Base-by-base conservation (phyloP, 345 rosid species). In the Linum lewisii region DNA sequence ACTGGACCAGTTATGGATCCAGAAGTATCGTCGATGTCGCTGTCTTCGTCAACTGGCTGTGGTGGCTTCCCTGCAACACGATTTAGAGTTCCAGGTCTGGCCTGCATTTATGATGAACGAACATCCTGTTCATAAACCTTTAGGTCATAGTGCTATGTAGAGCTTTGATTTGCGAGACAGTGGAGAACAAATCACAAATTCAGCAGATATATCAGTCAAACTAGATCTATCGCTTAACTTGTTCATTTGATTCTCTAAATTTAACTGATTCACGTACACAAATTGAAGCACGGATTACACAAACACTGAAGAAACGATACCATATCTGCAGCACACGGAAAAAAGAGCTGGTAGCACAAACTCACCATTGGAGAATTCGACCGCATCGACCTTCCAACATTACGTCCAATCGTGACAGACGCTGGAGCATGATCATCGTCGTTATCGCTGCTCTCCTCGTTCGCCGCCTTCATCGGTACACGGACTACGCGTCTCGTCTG, bases 21-120 rank as follows among this genome's bases (percentile, higher is more conserved):
- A n/a, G 59, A 71, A n/a, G 69, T 77, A 3, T 52, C 77, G 3
- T 73, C 85, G 15, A 73, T 73, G 57, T 70, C 77, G 57, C 19
- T 47, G 22, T 63, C 82, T 24, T 77, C 81, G 61, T 68, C 80
- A 4, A 38, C 65, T 15, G 65, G 58, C 57, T 69, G 72, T 62
- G 69, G 63, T 34, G 66, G 20, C 51, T 38, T 55, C 62, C 65
- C 61, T 37, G 65, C 78, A 22, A 49, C 66, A 47, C 72, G 79
- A 69, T 69, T 73, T 4, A 65, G 78, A 24, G 76, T 71, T 23
- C 54, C 61, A 21, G 58, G 62, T 66, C 53, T 81, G 24, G 55
- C 66, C 94, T 83, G 80, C 76, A 67, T 47, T 50, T 61, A n/a
- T n/a, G 55, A 54, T n/a, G 34, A 19, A 19, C 13, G 55, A 22